Percentiles rank a stretch among this genome's conserved stretches.
Evolutionary conservation across 1,139 yeast genomes (phyloP).

Genomic region (Saccharomyces hybrid): DNA sequence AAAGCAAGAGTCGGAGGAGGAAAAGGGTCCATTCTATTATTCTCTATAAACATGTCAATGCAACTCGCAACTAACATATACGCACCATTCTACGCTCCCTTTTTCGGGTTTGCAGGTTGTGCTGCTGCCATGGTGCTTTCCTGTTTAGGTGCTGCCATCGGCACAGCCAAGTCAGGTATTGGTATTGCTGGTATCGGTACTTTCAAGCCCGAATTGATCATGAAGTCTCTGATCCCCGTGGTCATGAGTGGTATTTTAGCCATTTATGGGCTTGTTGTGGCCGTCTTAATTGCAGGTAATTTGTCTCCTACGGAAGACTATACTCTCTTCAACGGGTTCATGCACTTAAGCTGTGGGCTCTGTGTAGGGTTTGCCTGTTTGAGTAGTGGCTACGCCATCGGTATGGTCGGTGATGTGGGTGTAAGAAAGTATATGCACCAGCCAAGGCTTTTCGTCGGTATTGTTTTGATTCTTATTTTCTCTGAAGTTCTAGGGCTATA

Average conservation of each 20-base stretch:
- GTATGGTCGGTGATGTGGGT: slow-evolving; percentile 98
- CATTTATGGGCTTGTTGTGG: slow-evolving; percentile 91
- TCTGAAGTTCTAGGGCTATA: slow-evolving; percentile 96
- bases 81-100: slow-evolving; percentile 85
- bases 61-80: slow-evolving; percentile 38
- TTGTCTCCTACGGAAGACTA: slow-evolving; percentile 68
- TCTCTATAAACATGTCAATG: slow-evolving; percentile 8
- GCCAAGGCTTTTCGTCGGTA: slow-evolving; percentile 91
- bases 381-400: slow-evolving; percentile 97
- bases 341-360: slow-evolving; percentile 94
- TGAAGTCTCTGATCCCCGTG: slow-evolving; percentile 85
- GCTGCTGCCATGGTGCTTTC: slow-evolving; percentile 85
- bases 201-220: slow-evolving; percentile 71
- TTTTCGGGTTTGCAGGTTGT: slow-evolving; percentile 91
- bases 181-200: slow-evolving; percentile 92
- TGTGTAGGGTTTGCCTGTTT: slow-evolving; percentile 94
- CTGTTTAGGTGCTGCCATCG: slow-evolving; percentile 94
- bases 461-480: slow-evolving; percentile 87
- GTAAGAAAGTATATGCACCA: slow-evolving; percentile 95
- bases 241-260: slow-evolving; percentile 98
- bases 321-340: slow-evolving; percentile 86
- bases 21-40: slow-evolving; percentile 1
- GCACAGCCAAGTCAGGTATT: slow-evolving; percentile 96
- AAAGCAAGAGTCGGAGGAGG: slow-evolving; percentile 1
- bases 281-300: slow-evolving; percentile 92